phyloP scores from a whole-genome alignment of 2,329 filamentous ascomycete genomes.

The Akanthomyces uredinophilus region DNA sequence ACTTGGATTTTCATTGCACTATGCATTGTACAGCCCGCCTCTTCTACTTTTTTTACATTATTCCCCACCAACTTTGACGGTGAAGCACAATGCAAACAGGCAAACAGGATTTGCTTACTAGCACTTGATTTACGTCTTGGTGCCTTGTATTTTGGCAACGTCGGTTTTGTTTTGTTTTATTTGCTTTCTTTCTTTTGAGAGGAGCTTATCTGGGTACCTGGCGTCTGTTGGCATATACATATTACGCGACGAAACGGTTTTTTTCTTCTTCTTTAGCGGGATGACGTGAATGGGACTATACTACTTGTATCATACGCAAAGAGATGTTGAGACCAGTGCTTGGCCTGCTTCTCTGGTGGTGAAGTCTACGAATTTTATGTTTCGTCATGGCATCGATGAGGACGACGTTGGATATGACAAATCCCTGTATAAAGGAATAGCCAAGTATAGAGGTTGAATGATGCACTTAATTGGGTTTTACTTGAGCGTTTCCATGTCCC shows the following conservation, averaged over 20 bases:
- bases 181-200: background rate
- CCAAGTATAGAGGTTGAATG: background rate
- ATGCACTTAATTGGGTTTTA: background rate
- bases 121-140: background rate
- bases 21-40: constrained; percentile 10
- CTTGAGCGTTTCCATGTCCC: background rate
- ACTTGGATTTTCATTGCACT: background rate
- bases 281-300: constrained; percentile 9
- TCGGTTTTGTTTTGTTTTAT: background rate
- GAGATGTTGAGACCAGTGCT: background rate
- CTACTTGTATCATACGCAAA: constrained; percentile 10
- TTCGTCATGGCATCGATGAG: constrained; percentile 3
- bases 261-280: background rate
- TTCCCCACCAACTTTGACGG: constrained; percentile 2
- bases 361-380: constrained; percentile 2
- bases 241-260: constrained; percentile 4
- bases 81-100: background rate
- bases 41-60: constrained; percentile 8
- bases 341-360: background rate
- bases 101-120: constrained; percentile 12
- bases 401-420: constrained; percentile 6
- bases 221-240: constrained; percentile 12
- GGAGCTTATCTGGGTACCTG: constrained; percentile 1
- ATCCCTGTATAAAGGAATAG: constrained; percentile 7
- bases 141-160: background rate